Evolutionary conservation across 202 grass and related monocot genomes (phyloP).

Genomic region (Dendrocalamus latiflorus): DNA sequence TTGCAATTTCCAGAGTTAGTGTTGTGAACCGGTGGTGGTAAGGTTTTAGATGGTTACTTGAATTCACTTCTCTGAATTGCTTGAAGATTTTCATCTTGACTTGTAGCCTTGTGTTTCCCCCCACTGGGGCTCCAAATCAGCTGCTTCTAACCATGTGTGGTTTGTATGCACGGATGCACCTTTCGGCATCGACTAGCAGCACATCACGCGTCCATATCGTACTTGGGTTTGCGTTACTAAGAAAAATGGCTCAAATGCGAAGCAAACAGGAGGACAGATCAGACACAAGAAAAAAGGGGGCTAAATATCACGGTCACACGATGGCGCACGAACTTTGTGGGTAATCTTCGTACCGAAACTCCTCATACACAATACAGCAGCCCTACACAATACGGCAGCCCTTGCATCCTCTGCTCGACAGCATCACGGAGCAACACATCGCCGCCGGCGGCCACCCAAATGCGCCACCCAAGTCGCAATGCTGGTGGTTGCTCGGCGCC

Average conservation of each 20-base stretch:
- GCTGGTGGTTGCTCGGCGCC: no score
- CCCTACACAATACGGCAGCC: slow-evolving; percentile 14
- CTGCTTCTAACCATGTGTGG: no score
- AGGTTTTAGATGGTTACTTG: not conserved
- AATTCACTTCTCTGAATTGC: not conserved
- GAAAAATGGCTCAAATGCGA: not conserved
- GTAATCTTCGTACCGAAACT: not conserved
- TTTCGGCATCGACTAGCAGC: no score
- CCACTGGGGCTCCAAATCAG: not conserved
- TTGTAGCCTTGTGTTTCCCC: not conserved
- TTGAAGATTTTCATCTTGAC: not conserved
- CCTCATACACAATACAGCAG: slow-evolving; percentile 4
- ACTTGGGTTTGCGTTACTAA: not conserved
- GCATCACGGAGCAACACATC: not conserved
- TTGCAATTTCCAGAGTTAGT: not conserved
- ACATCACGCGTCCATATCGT: no score
- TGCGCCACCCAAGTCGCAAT: not conserved
- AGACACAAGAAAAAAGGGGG: not conserved
- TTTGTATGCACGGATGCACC: no score
- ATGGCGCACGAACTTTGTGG: not conserved
- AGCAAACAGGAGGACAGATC: not conserved
- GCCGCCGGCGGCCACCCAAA: no score
- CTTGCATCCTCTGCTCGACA: not conserved
- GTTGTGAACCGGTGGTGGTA: not conserved
- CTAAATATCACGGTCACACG: not conserved